Evolutionary conservation across 495 filamentous ascomycete species (phyloP), one percentile per base, ranked within the genome.

Genomic region (Pyronema omphalodes): DNA sequence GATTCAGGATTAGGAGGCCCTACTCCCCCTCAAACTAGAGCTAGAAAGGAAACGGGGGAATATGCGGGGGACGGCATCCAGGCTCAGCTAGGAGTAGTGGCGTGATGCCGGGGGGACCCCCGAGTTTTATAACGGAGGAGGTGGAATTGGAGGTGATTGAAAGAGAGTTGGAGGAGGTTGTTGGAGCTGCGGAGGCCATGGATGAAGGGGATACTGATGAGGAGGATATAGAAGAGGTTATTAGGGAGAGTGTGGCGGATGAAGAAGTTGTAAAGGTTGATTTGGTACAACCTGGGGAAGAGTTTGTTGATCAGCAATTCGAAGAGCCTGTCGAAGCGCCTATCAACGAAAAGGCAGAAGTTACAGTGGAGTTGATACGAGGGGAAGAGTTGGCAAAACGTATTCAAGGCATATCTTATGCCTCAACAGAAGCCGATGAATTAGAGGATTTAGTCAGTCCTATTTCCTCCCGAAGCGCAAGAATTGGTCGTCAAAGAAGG

Each of bases 1-100:
- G 73, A 72, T 53, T 68, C 63, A 12, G 69, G 64, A 57, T n/a
- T 63, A 63, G 47, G 54, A 44, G 47, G 50, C 54, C 47, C 63
- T 60, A 23, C 54, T 67, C n/a, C 54, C 44, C 43, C 34, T 39
- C 15, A 41, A 55, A 9, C 37, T 40, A 33, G 48, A 45, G 18
- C 56, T 62, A 14, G 59, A 57, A 29, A 29, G 23, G 23, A 29
- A 29, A 29, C 39, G 39, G 39, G 12, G 39, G 39, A 17, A 17
- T 12, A 19, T 19, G 44, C 14, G 44, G 23, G 44, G 9, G 44
- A 47, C 9, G 17, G 44, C 11, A 47, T 14, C 44, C 15, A 19
- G 14, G 39, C 12, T 43, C 39, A 12, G 39, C 15, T 11, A 19
- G 9, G 23, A 19, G 9, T 14, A 47, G 11, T 23, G 36, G 19